Base-by-base conservation (phyloP, 495 filamentous ascomycete genomes). In the Stereocaulon alpinum region DNA sequence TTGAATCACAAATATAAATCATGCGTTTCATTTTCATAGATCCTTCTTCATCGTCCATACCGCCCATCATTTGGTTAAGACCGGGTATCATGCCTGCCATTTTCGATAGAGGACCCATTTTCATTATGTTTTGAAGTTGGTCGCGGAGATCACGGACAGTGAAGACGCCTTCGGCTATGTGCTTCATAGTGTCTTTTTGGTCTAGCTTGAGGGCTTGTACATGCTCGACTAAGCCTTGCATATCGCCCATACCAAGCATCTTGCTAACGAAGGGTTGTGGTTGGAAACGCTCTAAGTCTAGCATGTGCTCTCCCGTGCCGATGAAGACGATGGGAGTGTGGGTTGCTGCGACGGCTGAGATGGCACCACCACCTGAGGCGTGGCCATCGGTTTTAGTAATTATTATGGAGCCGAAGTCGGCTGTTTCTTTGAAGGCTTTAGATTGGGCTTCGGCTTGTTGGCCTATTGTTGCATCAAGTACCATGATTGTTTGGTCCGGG, bases 11-110 rank as follows among this genome's bases (percentile, higher is more conserved):
- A 59, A 99, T 96, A 74, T 95, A 97, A 65, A 97, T 88, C 94
- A 97, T 97, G 60, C 94, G 88, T 69, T 93, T 91, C 45, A 99
- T 80, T 73, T 97, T 96, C 69, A 86, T 71, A 27, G 83, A 84
- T 4, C 91, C 93, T 67, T 97, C 92, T 68, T 96, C 94, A 70
- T 99, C 93, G 70, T 97, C 91, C 77, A 97, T 91, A 43, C 89
- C 88, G 29, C 86, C 83, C 78, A 95, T 96, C 77, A 97, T 85
- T 65, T 89, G 86, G 51, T 84, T 86, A 61, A 97, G 82, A 34
- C 93, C 94, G 0, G 93, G 93, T 55, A 99, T 97, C 93, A 99
- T 99, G 66, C 91, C 91, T 0, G 94, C 94, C 80, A 99, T 91
- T 73, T 99, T 99, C 40, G 85, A 90, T 14, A 99, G 73, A 1